Evolutionary conservation across 2,329 filamentous ascomycete genomes (phyloP).

Genomic region (Pochonia chlamydosporia): DNA sequence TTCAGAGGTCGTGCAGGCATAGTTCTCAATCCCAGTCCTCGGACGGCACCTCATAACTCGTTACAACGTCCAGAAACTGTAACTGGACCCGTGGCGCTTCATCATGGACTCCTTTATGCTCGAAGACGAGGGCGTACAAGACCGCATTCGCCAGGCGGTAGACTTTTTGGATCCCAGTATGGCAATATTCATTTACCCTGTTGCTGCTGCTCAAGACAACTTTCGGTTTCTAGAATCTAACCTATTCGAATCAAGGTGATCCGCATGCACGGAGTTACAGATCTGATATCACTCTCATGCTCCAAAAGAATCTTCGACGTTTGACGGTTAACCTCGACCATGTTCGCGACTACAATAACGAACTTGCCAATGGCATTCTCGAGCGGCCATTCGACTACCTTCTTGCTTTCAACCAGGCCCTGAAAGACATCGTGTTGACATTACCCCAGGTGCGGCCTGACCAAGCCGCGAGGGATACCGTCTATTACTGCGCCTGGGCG

Average conservation of each 20-base stretch:
- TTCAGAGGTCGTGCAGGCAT: too few relatives aligned
- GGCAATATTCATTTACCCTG: conserved; percentile 19
- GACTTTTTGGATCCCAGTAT: conserved; percentile 92
- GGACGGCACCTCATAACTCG: neutral
- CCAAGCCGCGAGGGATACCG: conserved; percentile 70
- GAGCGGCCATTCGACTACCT: conserved; percentile 83
- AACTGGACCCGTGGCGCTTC: neutral
- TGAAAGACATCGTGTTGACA: conserved; percentile 82
- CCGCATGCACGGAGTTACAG: conserved; percentile 67
- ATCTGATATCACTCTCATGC: conserved; percentile 77
- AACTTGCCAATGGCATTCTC: conserved; percentile 74
- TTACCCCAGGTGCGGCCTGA: conserved; percentile 69
- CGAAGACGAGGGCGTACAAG: conserved; percentile 75
- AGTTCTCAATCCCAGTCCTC: neutral
- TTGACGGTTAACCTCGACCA: conserved; percentile 79
- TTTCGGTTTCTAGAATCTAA: neutral
- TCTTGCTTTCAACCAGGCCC: conserved; percentile 80
- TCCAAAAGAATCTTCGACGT: conserved; percentile 60
- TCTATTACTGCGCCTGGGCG: conserved; percentile 96
- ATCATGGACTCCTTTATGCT: conserved; percentile 70
- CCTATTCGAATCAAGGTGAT: conserved; percentile 32
- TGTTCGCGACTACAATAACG: conserved; percentile 78
- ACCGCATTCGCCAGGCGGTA: conserved; percentile 79
- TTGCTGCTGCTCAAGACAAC: neutral
- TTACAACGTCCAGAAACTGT: neutral